A percentile compares a stretch with the other conserved stretches of the same genome.
Evolutionary conservation across 345 rosid genomes (phyloP).

Genomic region (Hibiscus syriacus): DNA sequence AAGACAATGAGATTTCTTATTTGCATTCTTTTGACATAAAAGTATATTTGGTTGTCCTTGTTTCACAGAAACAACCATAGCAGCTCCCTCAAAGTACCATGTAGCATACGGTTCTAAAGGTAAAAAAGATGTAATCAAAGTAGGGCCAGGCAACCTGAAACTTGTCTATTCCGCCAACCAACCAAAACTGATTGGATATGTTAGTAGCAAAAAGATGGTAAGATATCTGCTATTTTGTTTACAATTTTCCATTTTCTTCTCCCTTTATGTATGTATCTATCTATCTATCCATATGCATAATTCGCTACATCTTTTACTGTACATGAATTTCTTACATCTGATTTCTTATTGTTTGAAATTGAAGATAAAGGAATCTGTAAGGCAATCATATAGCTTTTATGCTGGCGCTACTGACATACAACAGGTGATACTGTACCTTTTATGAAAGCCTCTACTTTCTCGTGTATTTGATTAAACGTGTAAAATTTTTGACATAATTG

Average conservation of each 20-base stretch:
- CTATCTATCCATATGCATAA: background rate
- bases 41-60: background rate
- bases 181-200: slow-evolving; percentile 36
- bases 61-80: slow-evolving; percentile 1
- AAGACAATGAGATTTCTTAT: background rate
- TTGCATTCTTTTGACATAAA: slow-evolving; percentile 1
- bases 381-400: slow-evolving; percentile 47
- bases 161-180: slow-evolving; percentile 32
- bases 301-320: background rate
- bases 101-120: slow-evolving; percentile 19
- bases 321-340: background rate
- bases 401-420: slow-evolving; percentile 37
- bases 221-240: slow-evolving; percentile 3
- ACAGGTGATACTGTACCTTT: slow-evolving; percentile 29
- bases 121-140: slow-evolving; percentile 26
- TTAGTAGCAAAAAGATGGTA: slow-evolving; percentile 42
- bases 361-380: slow-evolving; percentile 37
- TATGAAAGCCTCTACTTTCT: background rate
- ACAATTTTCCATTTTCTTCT: background rate
- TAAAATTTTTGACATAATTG: background rate
- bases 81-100: slow-evolving; percentile 7
- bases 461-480: background rate
- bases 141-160: slow-evolving; percentile 55
- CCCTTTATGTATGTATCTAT: background rate
- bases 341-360: slow-evolving; percentile 2